A percentile compares a stretch with the other conserved stretches of the same genome.
These are phyloP conservation scores for Pichia sp. DNA, from an alignment of 1,139 yeast species.

Conservation along the genomic window DNA sequence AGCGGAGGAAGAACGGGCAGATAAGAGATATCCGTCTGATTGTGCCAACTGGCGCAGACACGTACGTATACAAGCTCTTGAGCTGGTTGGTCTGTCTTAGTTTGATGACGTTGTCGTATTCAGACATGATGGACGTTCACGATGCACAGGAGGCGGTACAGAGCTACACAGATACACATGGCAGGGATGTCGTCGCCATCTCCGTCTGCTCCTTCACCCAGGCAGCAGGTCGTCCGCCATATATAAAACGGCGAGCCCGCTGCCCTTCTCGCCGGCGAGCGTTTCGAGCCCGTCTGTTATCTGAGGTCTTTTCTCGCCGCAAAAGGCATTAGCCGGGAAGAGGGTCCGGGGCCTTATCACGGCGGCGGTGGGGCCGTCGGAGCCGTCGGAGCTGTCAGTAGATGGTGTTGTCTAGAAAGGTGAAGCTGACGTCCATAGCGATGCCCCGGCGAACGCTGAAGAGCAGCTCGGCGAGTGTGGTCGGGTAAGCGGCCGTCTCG, in stretches of 20 bases:
- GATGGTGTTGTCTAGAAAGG: constrained; percentile 9
- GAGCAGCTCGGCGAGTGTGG: neutral
- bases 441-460: constrained; percentile 9
- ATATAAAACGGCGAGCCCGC: too few species aligned
- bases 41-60: neutral
- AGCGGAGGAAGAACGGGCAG: neutral
- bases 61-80: constrained; percentile 65
- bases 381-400: too few species aligned
- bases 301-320: neutral
- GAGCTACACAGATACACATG: too few species aligned
- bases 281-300: neutral
- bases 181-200: neutral
- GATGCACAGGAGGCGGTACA: neutral
- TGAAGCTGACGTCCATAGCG: constrained; percentile 13
- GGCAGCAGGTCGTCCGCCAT: neutral
- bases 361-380: neutral
- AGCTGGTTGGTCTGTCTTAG: constrained; percentile 89
- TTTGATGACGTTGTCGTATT: constrained; percentile 52
- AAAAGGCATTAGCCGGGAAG: neutral
- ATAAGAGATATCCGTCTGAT: too few species aligned
- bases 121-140: constrained; percentile 16
- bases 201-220: too few species aligned
- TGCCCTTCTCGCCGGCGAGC: neutral
- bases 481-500: neutral
- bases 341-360: neutral